These are phyloP conservation scores for Eleusine indica DNA, from an alignment of 176 grass and related monocot species.

Conservation along the genomic window DNA sequence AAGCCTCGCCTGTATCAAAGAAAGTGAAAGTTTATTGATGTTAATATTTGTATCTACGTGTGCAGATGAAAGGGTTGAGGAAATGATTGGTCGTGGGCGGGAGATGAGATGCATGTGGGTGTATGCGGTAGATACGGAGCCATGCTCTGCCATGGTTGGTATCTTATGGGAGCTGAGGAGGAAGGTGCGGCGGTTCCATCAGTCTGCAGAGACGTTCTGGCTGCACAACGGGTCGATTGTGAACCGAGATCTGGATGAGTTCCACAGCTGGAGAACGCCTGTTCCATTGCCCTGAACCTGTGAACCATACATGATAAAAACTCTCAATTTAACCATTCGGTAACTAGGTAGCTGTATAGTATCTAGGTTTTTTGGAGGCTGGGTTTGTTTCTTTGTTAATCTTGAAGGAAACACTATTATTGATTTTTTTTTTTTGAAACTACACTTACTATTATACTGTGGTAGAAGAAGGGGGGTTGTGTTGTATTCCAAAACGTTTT, in stretches of 20 bases:
- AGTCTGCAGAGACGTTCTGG: constrained; percentile 86
- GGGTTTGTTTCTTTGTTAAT: background rate
- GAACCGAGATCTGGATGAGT: constrained; percentile 78
- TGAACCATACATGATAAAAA: constrained; percentile 28
- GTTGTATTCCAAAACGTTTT: background rate
- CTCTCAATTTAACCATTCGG: background rate
- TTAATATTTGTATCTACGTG: background rate
- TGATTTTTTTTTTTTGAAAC: background rate
- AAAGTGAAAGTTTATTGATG: background rate
- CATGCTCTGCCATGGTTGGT: constrained; percentile 79
- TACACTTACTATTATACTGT: background rate
- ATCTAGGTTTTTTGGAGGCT: background rate
- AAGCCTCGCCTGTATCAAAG: background rate
- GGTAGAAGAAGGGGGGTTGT: background rate
- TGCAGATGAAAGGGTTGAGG: constrained; percentile 78
- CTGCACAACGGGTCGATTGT: constrained; percentile 80
- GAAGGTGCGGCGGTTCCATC: constrained; percentile 84
- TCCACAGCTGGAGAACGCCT: constrained; percentile 71
- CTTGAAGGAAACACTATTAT: background rate
- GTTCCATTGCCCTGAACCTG: constrained; percentile 72
- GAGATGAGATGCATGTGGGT: constrained; percentile 82
- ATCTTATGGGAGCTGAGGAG: constrained; percentile 87
- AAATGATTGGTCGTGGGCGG: constrained; percentile 67
- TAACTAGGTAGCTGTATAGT: background rate
- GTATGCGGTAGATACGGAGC: constrained; percentile 63